These are phyloP conservation scores for Funneliformis caledonium DNA, from an alignment of 371 early-diverging fungal species.

Conservation along the genomic window DNA sequence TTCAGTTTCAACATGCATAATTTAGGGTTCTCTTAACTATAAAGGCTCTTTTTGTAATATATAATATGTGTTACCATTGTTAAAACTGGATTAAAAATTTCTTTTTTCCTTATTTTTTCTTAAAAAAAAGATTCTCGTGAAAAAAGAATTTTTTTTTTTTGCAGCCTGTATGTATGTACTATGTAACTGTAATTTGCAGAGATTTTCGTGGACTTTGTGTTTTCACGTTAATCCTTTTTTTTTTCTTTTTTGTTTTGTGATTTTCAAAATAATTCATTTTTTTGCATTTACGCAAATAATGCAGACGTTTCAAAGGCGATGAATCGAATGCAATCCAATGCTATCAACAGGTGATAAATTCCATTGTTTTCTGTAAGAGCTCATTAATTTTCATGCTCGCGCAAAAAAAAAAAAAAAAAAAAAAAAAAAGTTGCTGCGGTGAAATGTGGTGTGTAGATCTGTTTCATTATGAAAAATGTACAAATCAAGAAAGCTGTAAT, in stretches of 20 bases:
- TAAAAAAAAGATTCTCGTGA: background rate
- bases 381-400: background rate
- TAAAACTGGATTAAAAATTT: too few relatives aligned
- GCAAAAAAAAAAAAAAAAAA: background rate
- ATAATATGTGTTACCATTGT: too few relatives aligned
- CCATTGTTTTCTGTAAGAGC: background rate
- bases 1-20: too few relatives aligned
- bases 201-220: background rate
- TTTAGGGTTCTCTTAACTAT: too few relatives aligned
- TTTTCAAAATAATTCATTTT: too few relatives aligned
- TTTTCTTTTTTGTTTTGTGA: too few relatives aligned
- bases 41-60: too few relatives aligned
- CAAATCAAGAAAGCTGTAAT: background rate
- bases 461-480: background rate
- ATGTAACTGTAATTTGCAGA: background rate
- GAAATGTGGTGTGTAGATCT: background rate
- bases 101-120: too few relatives aligned
- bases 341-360: background rate
- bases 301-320: background rate
- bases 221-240: too few relatives aligned
- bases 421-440: background rate
- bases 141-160: background rate
- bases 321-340: background rate
- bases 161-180: background rate
- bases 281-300: too few relatives aligned